Evolutionary conservation across 2,329 filamentous ascomycete genomes (phyloP), one percentile per base, ranked within the genome.

Genomic region (Penicillium sp.): DNA sequence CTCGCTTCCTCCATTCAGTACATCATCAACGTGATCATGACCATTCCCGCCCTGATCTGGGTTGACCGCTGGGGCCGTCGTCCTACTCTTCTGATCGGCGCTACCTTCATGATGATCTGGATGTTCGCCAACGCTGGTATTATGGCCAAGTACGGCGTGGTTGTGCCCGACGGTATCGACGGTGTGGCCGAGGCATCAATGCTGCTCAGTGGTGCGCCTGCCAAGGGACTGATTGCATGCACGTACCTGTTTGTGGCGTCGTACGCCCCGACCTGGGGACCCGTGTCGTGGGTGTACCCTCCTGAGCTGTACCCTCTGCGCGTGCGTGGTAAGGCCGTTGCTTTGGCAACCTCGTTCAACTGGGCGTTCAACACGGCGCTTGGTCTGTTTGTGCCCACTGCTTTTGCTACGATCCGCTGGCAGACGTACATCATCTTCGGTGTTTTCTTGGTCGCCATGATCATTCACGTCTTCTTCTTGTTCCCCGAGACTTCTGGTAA

Each of bases 21-120:
- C 71, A 81, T 92, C 66, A 90, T 93, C 78, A 93, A 93, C 72
- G 89, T 93, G 1, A 59, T 87, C 52, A 90, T 91, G 86, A 93
- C 90, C 0, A 72, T 93, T 3, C 88, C 89, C 0, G 89, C 89
- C 1, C 81, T 93, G 25, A 75, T 93, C 56, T 93, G 80, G 77
- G 83, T 93, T 66, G 90, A 94, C 65, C 80, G 81, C 55, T 90
- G 88, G 86, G 90, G 90, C 47, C 89, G 90, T 62, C 89, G 89
- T 42, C 79, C 78, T 1, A 84, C 87, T 5, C 79, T 91, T 37
- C 78, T 91, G n/a, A 69, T 86, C 27, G 89, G 88, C 49, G 83
- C 87, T 6, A 75, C 82, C 25, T 75, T 89, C 47, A 90, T 91
- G 88, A 71, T 71, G 59, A 73, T 62, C n/a, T 72, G 68, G 56